phyloP scores from a whole-genome alignment of 2,329 filamentous ascomycete species.

The Aspergillus quadrilineatus region DNA sequence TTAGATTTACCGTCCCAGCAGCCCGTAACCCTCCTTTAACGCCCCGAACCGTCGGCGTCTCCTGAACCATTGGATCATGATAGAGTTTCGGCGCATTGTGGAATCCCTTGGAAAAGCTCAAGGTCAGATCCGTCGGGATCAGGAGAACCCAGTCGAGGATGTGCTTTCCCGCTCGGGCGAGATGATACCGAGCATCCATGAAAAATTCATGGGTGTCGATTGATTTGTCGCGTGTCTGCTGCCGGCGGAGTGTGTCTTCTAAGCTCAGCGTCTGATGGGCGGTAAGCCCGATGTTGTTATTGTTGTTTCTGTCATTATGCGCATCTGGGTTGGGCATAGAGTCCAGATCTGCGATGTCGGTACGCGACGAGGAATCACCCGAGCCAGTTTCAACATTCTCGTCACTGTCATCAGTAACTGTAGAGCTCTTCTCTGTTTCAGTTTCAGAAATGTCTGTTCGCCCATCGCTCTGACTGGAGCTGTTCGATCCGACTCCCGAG shows the following conservation, averaged over 20 bases:
- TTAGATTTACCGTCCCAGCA: constrained; percentile 61
- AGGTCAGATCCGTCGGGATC: constrained; percentile 79
- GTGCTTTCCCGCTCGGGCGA: constrained; percentile 67
- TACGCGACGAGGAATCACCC: neutral
- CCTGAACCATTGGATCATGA: constrained; percentile 76
- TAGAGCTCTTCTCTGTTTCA: neutral
- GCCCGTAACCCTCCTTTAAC: constrained; percentile 73
- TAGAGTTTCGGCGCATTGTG: constrained; percentile 85
- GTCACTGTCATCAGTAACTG: neutral
- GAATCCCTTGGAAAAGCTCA: constrained; percentile 81
- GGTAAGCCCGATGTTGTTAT: neutral
- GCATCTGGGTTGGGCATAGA: neutral
- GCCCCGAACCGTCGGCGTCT: constrained; percentile 75
- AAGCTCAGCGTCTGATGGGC: constrained; percentile 7
- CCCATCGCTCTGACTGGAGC: neutral
- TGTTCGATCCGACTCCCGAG: neutral
- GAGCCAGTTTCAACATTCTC: neutral
- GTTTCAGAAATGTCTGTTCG: neutral
- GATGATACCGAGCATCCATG: constrained; percentile 62
- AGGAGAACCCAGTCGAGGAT: constrained; percentile 74
- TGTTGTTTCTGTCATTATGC: neutral
- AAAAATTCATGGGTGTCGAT: constrained; percentile 12
- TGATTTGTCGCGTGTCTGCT: constrained; percentile 3
- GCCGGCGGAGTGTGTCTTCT: constrained; percentile 14
- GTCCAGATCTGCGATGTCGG: neutral